Percentiles rank a stretch among this genome's conserved stretches.
These are phyloP conservation scores for Apiospora sp. DNA, from an alignment of 2,329 filamentous ascomycete genomes.

Conservation along the genomic window DNA sequence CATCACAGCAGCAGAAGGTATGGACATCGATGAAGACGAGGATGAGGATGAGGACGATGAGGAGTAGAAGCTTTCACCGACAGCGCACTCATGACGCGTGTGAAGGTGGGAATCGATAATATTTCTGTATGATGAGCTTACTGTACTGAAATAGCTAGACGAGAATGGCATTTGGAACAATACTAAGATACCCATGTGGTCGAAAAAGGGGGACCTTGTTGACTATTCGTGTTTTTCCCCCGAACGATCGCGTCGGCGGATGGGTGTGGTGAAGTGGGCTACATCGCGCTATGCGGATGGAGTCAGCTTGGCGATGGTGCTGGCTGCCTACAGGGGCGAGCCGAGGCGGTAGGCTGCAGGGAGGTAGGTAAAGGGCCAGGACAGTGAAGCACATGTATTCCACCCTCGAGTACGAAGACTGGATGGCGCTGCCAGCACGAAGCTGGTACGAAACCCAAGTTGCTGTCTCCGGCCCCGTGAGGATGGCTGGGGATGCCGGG, in stretches of 20 bases:
- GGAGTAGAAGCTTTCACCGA: conserved; percentile 32
- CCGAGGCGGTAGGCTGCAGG: conserved; percentile 6
- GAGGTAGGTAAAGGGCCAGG: background rate
- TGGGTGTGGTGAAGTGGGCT: conserved; percentile 11
- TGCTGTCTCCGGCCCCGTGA: background rate
- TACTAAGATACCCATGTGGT: conserved; percentile 20
- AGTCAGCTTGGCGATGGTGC: conserved; percentile 16
- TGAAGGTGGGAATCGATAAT: conserved; percentile 19
- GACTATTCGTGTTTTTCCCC: background rate
- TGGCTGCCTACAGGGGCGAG: conserved; percentile 4
- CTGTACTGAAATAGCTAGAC: conserved; percentile 42
- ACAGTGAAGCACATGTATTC: background rate
- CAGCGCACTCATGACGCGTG: conserved; percentile 17
- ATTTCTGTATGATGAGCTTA: conserved; percentile 39
- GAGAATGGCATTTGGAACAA: conserved; percentile 25
- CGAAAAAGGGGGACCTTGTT: background rate
- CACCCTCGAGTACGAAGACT: background rate
- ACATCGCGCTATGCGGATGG: conserved; percentile 5
- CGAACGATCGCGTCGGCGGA: background rate
- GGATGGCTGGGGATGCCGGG: background rate
- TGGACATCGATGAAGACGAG: conserved; percentile 92
- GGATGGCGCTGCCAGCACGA: background rate
- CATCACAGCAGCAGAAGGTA: conserved; percentile 86
- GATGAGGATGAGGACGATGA: conserved; percentile 73
- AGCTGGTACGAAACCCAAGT: background rate